Evolutionary conservation across 2,329 filamentous ascomycete species (phyloP).

Genomic region (Phialophora verrucosa): DNA sequence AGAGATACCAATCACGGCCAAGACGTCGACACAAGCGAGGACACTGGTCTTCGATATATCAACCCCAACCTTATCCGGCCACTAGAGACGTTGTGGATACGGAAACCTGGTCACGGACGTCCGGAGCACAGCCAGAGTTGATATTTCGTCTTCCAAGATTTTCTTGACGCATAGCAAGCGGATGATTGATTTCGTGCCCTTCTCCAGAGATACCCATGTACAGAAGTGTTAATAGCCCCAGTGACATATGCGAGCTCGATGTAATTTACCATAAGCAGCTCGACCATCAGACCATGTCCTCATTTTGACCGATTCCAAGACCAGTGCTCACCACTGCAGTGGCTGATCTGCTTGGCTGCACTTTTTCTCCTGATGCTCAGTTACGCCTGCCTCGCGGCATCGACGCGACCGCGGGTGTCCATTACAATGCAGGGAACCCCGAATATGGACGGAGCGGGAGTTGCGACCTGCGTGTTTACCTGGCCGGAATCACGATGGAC

Average conservation of each 20-base stretch:
- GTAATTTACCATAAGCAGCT: not conserved
- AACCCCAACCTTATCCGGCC: slow-evolving; percentile 54
- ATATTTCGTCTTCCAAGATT: slow-evolving; percentile 10
- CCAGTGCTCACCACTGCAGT: not conserved
- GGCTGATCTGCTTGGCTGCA: not conserved
- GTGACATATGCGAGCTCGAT: slow-evolving; percentile 3
- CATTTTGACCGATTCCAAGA: not conserved
- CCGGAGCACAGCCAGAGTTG: slow-evolving; percentile 10
- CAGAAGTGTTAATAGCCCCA: slow-evolving; percentile 10
- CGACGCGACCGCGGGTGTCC: not conserved
- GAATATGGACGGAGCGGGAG: not conserved
- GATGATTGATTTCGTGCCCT: slow-evolving; percentile 12
- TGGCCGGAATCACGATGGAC: not conserved
- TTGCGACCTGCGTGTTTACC: not conserved
- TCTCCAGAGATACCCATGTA: slow-evolving; percentile 29
- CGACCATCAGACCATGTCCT: not conserved
- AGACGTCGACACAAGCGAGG: slow-evolving; percentile 49
- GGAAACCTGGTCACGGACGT: slow-evolving; percentile 33
- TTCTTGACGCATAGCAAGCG: slow-evolving; percentile 31
- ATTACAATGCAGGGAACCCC: not conserved
- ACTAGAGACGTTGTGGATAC: slow-evolving; percentile 52
- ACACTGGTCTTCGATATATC: slow-evolving; percentile 52
- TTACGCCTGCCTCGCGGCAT: not conserved
- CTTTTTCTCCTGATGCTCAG: not conserved
- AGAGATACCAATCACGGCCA: slow-evolving; percentile 51